Base-by-base conservation (phyloP, 306 rosid genomes). In the Notholithocarpus densiflorus region DNA sequence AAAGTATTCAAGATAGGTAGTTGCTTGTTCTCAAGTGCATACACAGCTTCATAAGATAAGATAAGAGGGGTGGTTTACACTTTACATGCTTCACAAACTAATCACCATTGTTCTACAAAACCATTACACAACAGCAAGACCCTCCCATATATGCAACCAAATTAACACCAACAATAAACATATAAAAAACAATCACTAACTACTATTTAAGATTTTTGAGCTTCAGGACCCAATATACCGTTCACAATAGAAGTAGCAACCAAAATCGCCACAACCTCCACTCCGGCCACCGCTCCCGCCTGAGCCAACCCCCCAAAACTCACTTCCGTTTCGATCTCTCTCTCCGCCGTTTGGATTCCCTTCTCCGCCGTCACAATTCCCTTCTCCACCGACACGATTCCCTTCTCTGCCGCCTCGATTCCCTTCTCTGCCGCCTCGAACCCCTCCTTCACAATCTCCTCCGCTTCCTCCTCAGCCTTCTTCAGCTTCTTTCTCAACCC, bases 281-380 rank as follows among this genome's bases (percentile, higher is more conserved):
- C 97, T 74, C 91, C 95, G 5, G 74, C 98, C 73, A 94, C 97
- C 75, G 53, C 89, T 20, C 89, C 97, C 0, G 97, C 97, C 84
- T 92, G 97, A 2, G 94, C 89, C 78, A 89, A 71, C 4, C 90
- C 91, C 1, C 92, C 93, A 55, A 89, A 87, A 69, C 88, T 83
- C 74, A 85, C 65, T 55, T 82, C 92, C 80, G 82, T 20, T 73
- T 88, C 93, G 5, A 91, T 59, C 45, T 71, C 91, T 18, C 6
- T 70, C 86, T 88, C 97, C 48, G 89, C 97, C 48, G 83, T 27
- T 10, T 71, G 87, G 3, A 93, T 72, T 4, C 80, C 90, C 20
- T 14, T 59, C 84, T 91, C 95, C 5, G 91, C 97, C 69, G 86
- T 1, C 21, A 40, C 80, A 1, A 92, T 61, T 3, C 85, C 90